Percentiles rank a stretch among this genome's conserved stretches.
phyloP scores from a whole-genome alignment of 2,329 filamentous ascomycete genomes.

The Tolypocladium album region DNA sequence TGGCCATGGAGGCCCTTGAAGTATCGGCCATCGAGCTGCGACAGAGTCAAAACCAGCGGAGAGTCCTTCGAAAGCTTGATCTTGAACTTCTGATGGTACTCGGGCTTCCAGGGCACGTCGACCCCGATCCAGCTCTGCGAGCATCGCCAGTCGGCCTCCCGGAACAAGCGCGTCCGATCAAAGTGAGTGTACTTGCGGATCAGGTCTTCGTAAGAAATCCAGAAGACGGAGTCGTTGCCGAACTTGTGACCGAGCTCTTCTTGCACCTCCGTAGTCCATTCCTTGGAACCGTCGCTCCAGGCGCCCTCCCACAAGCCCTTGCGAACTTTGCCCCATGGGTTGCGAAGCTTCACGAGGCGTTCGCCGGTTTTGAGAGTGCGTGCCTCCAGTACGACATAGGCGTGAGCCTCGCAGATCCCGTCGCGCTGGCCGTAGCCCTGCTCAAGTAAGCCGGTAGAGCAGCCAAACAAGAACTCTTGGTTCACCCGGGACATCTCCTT shows the following conservation, averaged over 20 bases:
- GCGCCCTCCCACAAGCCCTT: slow-evolving; percentile 50
- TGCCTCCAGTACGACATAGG: slow-evolving; percentile 51
- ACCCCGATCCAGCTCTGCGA: slow-evolving; percentile 51
- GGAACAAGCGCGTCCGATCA: slow-evolving; percentile 52
- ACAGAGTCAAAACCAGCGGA: slow-evolving; percentile 47
- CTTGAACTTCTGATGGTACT: slow-evolving; percentile 52
- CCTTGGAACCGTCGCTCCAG: slow-evolving; percentile 49
- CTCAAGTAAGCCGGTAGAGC: slow-evolving; percentile 52
- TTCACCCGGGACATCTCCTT: slow-evolving; percentile 74
- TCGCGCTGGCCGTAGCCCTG: slow-evolving; percentile 49
- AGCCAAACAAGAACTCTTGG: slow-evolving; percentile 68
- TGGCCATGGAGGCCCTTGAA: slow-evolving; percentile 51
- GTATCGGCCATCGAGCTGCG: slow-evolving; percentile 52
- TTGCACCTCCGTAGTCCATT: slow-evolving; percentile 49
- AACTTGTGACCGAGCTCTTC: slow-evolving; percentile 48
- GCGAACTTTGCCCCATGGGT: slow-evolving; percentile 48
- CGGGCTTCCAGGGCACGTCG: slow-evolving; percentile 49
- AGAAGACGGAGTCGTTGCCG: slow-evolving; percentile 52
- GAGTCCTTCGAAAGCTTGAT: slow-evolving; percentile 45
- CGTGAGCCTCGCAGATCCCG: slow-evolving; percentile 47
- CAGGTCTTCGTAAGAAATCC: slow-evolving; percentile 53
- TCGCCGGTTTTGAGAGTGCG: slow-evolving; percentile 39
- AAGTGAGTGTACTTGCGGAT: slow-evolving; percentile 51
- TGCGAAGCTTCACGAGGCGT: slow-evolving; percentile 46
- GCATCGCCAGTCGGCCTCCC: slow-evolving; percentile 44